These are phyloP conservation scores for Poa pratensis DNA, from an alignment of 176 grass and related monocot genomes.

Conservation along the genomic window DNA sequence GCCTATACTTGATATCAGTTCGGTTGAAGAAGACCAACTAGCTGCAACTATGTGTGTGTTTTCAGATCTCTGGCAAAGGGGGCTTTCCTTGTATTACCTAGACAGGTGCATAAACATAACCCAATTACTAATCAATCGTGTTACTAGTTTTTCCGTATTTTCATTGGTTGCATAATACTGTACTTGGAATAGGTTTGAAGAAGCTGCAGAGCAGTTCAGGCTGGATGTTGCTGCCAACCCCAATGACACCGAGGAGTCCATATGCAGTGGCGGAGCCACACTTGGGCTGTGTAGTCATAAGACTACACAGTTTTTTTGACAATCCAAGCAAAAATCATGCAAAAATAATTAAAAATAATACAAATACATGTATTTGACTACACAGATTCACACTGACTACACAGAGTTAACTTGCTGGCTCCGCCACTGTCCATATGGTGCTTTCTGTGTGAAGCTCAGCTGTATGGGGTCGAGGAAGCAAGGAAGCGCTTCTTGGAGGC, in stretches of 20 bases:
- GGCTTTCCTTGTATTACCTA: constrained; percentile 82
- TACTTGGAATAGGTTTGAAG: constrained; percentile 59
- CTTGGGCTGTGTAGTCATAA: too few relatives aligned
- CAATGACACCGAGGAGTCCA: constrained; percentile 79
- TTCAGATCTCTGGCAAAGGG: constrained; percentile 95
- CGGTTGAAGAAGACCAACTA: neutral
- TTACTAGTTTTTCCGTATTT: neutral
- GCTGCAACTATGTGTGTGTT: constrained; percentile 1
- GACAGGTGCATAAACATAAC: constrained; percentile 51
- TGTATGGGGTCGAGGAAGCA: constrained; percentile 64
- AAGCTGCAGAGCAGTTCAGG: constrained; percentile 88
- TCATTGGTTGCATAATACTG: neutral
- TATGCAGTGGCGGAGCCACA: too few relatives aligned
- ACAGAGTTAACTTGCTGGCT: too few relatives aligned
- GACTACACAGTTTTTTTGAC: too few relatives aligned
- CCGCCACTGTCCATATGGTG: constrained; percentile 65
- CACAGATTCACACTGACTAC: too few relatives aligned
- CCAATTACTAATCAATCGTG: too few relatives aligned
- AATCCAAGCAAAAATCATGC: too few relatives aligned
- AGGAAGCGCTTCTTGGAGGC: constrained; percentile 85
- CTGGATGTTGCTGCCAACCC: constrained; percentile 82
- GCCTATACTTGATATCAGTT: neutral
- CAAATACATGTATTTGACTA: too few relatives aligned
- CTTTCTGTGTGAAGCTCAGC: constrained; percentile 80
- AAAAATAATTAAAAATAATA: too few relatives aligned